Conservation (phyloP, 2,329 filamentous ascomycete genomes). For the Gremmenia infestans region DNA sequence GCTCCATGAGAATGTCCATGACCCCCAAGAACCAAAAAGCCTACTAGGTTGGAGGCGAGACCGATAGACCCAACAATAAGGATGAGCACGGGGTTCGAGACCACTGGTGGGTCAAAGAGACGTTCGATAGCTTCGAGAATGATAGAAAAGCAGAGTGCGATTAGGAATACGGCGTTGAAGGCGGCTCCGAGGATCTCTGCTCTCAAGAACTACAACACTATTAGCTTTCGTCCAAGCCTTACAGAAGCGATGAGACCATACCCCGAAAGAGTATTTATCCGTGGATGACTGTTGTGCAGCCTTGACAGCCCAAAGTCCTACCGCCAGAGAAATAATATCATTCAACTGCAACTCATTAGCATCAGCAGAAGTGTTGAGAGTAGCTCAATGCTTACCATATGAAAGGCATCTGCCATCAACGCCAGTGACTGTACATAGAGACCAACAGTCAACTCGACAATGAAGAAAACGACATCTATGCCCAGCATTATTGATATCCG, state of each 20-base stretch:
- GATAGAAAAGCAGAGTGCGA: constrained; percentile 93
- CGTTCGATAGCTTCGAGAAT: constrained; percentile 91
- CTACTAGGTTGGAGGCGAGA: constrained; percentile 80
- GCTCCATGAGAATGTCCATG: constrained; percentile 80
- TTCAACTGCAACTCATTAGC: constrained; percentile 61
- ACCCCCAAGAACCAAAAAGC: constrained; percentile 86
- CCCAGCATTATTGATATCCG: constrained; percentile 89
- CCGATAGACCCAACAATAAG: constrained; percentile 85
- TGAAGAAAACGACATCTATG: constrained; percentile 86
- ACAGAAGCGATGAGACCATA: constrained; percentile 41
- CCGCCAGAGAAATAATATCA: constrained; percentile 89
- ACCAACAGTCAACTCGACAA: constrained; percentile 80
- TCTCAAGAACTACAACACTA: constrained; percentile 70
- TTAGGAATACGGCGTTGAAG: constrained; percentile 95
- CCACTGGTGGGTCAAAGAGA: constrained; percentile 84
- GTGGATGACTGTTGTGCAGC: constrained; percentile 80
- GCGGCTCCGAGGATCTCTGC: constrained; percentile 95
- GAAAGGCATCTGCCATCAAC: constrained; percentile 93
- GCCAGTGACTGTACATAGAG: constrained; percentile 88
- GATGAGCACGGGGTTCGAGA: constrained; percentile 79
- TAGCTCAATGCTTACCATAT: constrained; percentile 64
- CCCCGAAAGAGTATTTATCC: constrained; percentile 92
- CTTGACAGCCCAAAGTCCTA: constrained; percentile 92
- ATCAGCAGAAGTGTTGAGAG: not conserved
- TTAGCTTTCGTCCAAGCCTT: constrained; percentile 21